Evolutionary conservation across 441 rosid genomes (phyloP), one percentile per base, ranked within the genome.

Genomic region (Gossypium gossypioides): DNA sequence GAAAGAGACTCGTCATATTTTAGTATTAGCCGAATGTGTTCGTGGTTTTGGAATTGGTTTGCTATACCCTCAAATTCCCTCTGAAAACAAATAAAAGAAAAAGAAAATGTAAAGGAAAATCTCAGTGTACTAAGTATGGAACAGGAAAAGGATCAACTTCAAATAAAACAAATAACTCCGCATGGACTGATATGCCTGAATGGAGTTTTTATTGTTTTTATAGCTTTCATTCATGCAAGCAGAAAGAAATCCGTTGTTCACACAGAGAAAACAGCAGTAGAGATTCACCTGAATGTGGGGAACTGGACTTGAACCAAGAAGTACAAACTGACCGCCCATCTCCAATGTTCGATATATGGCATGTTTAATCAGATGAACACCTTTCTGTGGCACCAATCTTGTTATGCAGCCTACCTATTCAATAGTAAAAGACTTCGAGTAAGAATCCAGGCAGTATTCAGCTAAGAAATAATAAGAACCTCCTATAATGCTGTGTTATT

Each of bases 291-390:
- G 99, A 76, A 91, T 94, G 75, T 89, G 96, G 13, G 90, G 80
- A 70, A 94, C 90, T 15, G 97, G 99, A 75, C 97, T 94, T 74
- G 97, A 92, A 78, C 99, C 99, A 51, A 94, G 96, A 72, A 92
- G 96, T 42, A 92, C 78, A 78, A 92, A 94, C 66, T 94, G 97
- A 75, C 99, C 97, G 21, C 97, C 99, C 77, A 94, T 81, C 86
- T 94, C 97, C 77, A 94, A 61, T 7, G 99, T 89, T 80, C 88
- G 81, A 81, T 90, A 90, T 74, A 94, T 85, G 46, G 97, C 97
- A 80, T 94, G 96, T 79, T 96, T 89, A 80, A 94, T 94, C 79
- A 94, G 91, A 85, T 92, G 97, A 42, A 92, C 91, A 34, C 97
- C 97, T 82, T 94, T 94, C 69, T 94, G 99, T 21, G 99, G 97